These are phyloP conservation scores for Xerocomus amazonicus DNA, from an alignment of 1,284 basidiomycete species.

Conservation along the genomic window DNA sequence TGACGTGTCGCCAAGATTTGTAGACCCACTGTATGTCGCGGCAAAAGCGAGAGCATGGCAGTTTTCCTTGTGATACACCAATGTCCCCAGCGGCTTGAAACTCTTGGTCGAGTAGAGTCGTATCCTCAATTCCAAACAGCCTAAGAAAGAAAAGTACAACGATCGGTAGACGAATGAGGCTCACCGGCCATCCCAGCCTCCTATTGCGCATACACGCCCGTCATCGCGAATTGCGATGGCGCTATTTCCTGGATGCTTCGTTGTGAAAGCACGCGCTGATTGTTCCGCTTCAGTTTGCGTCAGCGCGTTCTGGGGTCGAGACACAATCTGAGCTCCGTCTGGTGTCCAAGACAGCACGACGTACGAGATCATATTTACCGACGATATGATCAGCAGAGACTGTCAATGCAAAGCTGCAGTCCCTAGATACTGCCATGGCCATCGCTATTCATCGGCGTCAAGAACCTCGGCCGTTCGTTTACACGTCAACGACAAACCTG, in stretches of 20 bases:
- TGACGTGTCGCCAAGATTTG: background rate
- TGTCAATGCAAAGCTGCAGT: slow-evolving; percentile 61
- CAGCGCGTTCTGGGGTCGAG: slow-evolving; percentile 1
- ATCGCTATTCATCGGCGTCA: slow-evolving; percentile 55
- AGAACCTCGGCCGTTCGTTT: background rate
- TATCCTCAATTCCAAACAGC: slow-evolving; percentile 45
- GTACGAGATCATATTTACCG: slow-evolving; percentile 61
- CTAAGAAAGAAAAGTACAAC: background rate
- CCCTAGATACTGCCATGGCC: slow-evolving; percentile 72
- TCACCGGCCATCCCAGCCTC: slow-evolving; percentile 87
- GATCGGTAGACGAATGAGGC: slow-evolving; percentile 22
- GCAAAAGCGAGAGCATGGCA: slow-evolving; percentile 74
- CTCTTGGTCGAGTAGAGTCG: slow-evolving; percentile 74
- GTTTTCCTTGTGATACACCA: slow-evolving; percentile 73
- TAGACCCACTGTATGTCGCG: slow-evolving; percentile 6
- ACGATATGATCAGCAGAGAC: slow-evolving; percentile 84
- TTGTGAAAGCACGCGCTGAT: slow-evolving; percentile 42
- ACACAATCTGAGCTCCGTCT: background rate
- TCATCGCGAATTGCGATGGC: slow-evolving; percentile 72
- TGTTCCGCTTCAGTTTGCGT: slow-evolving; percentile 15
- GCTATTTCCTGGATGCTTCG: slow-evolving; percentile 78
- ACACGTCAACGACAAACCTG: slow-evolving; percentile 50
- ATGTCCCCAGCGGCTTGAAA: slow-evolving; percentile 74
- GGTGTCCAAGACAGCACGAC: background rate
- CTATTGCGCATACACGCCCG: slow-evolving; percentile 74